Conservation (phyloP, 306 rosid genomes). For the Senna tora region DNA sequence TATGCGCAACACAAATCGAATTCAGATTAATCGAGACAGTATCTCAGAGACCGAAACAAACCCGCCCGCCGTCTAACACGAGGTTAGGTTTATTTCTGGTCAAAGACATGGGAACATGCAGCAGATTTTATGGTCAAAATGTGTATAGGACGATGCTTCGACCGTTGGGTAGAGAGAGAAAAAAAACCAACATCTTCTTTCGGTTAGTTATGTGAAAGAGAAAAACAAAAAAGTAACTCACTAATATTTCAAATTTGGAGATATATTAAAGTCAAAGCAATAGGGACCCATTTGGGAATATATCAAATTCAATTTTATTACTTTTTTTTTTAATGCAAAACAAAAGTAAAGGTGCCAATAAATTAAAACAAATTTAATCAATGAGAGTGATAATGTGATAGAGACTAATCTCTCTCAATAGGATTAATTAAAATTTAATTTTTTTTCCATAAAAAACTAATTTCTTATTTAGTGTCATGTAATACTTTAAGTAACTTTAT, state of each 20-base stretch:
- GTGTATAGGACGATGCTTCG: conserved; percentile 29
- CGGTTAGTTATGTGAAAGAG: conserved; percentile 45
- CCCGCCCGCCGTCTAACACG: conserved; percentile 25
- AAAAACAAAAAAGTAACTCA: conserved; percentile 27
- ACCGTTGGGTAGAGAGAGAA: conserved; percentile 41
- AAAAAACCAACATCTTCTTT: conserved; percentile 18
- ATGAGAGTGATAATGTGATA: too few relatives aligned
- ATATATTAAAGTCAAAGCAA: conserved; percentile 45
- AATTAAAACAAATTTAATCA: too few relatives aligned
- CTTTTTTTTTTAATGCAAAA: too few relatives aligned
- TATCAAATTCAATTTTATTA: conserved; percentile 6
- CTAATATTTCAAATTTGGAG: conserved; percentile 37
- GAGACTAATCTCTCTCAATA: too few relatives aligned
- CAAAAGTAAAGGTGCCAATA: neutral
- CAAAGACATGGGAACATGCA: conserved; percentile 37
- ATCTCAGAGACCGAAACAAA: too few relatives aligned
- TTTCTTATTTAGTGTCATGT: too few relatives aligned
- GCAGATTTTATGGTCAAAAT: conserved; percentile 46
- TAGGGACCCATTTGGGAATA: conserved; percentile 40
- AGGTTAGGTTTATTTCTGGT: conserved; percentile 35
- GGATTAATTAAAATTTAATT: too few relatives aligned
- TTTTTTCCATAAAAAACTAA: too few relatives aligned
- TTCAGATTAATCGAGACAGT: too few relatives aligned
- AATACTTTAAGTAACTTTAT: too few relatives aligned
- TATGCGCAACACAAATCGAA: too few relatives aligned